Conservation (phyloP, 164 flowering plant species). For the Nymphaea thermarum region DNA sequence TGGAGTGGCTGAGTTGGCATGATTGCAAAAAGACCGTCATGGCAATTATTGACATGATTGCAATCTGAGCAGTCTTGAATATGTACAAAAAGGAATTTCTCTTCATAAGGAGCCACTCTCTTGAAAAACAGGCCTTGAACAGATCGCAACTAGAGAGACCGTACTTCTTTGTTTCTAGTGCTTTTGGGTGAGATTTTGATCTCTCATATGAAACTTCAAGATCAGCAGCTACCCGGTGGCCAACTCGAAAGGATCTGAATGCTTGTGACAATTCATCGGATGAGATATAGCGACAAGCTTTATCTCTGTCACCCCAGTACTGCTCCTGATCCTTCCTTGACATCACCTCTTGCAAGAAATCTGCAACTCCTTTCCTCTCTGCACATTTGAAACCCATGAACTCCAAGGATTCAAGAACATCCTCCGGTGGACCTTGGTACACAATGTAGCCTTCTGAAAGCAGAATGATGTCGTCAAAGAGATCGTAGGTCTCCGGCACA, state of each 20-base stretch:
- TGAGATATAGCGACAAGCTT: slow-evolving; percentile 35
- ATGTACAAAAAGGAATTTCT: slow-evolving; percentile 46
- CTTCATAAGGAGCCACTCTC: slow-evolving; percentile 47
- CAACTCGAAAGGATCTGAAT: slow-evolving; percentile 42
- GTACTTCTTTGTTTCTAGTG: slow-evolving; percentile 51
- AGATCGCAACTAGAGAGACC: slow-evolving; percentile 59
- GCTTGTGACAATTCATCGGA: slow-evolving; percentile 34
- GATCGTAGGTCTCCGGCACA: slow-evolving; percentile 42
- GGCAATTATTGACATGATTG: slow-evolving; percentile 53
- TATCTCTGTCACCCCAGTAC: slow-evolving; percentile 22
- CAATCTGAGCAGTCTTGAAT: slow-evolving; percentile 58
- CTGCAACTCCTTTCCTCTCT: slow-evolving; percentile 45
- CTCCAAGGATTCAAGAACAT: slow-evolving; percentile 44
- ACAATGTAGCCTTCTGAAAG: slow-evolving; percentile 45
- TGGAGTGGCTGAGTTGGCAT: slow-evolving; percentile 19
- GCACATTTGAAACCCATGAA: slow-evolving; percentile 46
- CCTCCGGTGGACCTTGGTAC: slow-evolving; percentile 45
- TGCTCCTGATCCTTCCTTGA: slow-evolving; percentile 39
- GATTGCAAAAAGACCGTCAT: slow-evolving; percentile 25
- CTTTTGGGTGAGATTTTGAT: slow-evolving; percentile 42
- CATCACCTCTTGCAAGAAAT: slow-evolving; percentile 49
- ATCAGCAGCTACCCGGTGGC: slow-evolving; percentile 31
- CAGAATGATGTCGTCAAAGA: slow-evolving; percentile 50
- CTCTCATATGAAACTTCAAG: slow-evolving; percentile 50
- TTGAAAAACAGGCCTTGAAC: slow-evolving; percentile 56